Conservation (phyloP, 2,329 filamentous ascomycete genomes). For the Westerdykella ornata region DNA sequence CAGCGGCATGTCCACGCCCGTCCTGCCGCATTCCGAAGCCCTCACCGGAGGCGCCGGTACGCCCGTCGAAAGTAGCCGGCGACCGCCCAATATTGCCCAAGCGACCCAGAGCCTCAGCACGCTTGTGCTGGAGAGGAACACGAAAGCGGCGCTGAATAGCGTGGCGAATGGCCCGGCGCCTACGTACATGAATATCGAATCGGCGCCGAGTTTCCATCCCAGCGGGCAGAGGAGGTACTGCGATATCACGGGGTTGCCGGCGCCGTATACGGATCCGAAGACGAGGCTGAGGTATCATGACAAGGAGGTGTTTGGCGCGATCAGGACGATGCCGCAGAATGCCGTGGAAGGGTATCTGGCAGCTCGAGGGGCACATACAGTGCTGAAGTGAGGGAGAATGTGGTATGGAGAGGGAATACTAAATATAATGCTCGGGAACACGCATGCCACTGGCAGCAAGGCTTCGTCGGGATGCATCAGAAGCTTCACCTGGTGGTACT, state of each 20-base stretch:
- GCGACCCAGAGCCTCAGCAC: slow-evolving; percentile 80
- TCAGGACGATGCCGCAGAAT: slow-evolving; percentile 73
- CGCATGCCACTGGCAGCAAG: not conserved
- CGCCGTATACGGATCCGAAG: slow-evolving; percentile 91
- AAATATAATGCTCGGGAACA: no score
- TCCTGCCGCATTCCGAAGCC: slow-evolving; percentile 30
- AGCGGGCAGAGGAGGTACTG: slow-evolving; percentile 85
- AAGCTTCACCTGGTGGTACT: no score
- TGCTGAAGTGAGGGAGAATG: slow-evolving; percentile 63
- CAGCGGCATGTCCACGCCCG: slow-evolving; percentile 67
- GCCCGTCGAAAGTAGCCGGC: slow-evolving; percentile 59
- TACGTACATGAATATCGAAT: slow-evolving; percentile 96
- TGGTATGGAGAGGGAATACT: not conserved
- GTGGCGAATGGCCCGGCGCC: slow-evolving; percentile 53
- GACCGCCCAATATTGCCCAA: slow-evolving; percentile 66
- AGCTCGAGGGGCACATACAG: slow-evolving; percentile 82
- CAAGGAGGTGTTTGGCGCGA: slow-evolving; percentile 79
- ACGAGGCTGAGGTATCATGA: slow-evolving; percentile 89
- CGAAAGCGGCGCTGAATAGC: slow-evolving; percentile 25
- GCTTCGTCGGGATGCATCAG: no score
- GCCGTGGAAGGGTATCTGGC: slow-evolving; percentile 84
- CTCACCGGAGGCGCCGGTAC: slow-evolving; percentile 33
- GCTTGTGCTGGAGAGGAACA: slow-evolving; percentile 78
- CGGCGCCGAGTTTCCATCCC: slow-evolving; percentile 73
- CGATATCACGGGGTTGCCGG: slow-evolving; percentile 88